Percentiles rank a stretch among this genome's conserved stretches.
These are phyloP conservation scores for Lactarius evosmus DNA, from an alignment of 768 basidiomycete genomes.

Conservation along the genomic window DNA sequence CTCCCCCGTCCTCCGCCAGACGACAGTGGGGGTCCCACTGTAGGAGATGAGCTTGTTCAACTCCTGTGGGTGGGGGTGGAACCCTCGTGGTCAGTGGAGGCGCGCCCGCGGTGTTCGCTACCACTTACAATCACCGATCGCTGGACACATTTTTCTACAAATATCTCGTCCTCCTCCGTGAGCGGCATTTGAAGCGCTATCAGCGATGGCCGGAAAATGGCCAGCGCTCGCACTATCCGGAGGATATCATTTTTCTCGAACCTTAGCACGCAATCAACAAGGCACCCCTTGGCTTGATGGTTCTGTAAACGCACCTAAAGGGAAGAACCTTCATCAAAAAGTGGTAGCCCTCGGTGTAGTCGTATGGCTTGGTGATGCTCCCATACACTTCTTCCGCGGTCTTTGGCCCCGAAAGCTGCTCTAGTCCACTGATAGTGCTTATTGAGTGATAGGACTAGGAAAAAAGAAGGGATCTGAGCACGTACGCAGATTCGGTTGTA, in stretches of 20 bases:
- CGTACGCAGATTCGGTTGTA: constrained; percentile 25
- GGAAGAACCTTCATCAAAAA: constrained; percentile 93
- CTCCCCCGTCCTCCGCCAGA: constrained; percentile 97
- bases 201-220: constrained; percentile 92
- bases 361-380: constrained; percentile 73
- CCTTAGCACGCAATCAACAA: constrained; percentile 37
- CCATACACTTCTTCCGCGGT: constrained; percentile 49
- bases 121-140: constrained; percentile 76
- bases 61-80: constrained; percentile 52
- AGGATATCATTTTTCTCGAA: constrained; percentile 97
- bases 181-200: constrained; percentile 98
- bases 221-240: constrained; percentile 89
- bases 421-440: constrained; percentile 17
- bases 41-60: constrained; percentile 96
- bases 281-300: background rate
- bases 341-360: constrained; percentile 96
- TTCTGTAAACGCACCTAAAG: constrained; percentile 56
- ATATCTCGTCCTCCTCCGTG: constrained; percentile 92
- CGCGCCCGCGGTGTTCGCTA: constrained; percentile 14
- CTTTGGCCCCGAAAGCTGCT: constrained; percentile 26
- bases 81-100: constrained; percentile 16
- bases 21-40: constrained; percentile 94
- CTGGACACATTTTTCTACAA: constrained; percentile 95
- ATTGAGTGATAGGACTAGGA: constrained; percentile 18
- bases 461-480: background rate